These are phyloP conservation scores for Neodidymelliopsis sp. DNA, from an alignment of 2,329 filamentous ascomycete genomes.

Conservation along the genomic window DNA sequence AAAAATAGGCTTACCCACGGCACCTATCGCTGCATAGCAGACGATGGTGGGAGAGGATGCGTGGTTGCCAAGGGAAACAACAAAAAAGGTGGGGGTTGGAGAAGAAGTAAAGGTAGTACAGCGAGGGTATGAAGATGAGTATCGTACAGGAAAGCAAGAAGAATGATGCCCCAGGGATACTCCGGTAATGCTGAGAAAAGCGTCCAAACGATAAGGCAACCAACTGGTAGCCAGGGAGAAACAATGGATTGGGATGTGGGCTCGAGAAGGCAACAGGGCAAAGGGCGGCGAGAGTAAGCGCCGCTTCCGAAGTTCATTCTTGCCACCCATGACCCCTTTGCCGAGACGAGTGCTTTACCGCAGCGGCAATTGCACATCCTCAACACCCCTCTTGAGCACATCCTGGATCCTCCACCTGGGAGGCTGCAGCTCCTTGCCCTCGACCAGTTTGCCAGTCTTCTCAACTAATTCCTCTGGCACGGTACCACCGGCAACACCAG, in stretches of 20 bases:
- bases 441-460: conserved; percentile 54
- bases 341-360: conserved; percentile 56
- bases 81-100: neutral
- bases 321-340: neutral
- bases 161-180: conserved; percentile 14
- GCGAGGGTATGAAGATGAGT: conserved; percentile 32
- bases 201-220: neutral
- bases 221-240: neutral
- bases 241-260: neutral
- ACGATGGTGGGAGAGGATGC: neutral
- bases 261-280: neutral
- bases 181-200: conserved; percentile 16
- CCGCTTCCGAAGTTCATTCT: neutral
- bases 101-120: conserved; percentile 23
- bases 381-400: conserved; percentile 74
- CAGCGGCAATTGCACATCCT: conserved; percentile 77
- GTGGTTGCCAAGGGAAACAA: neutral
- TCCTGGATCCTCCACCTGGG: conserved; percentile 83
- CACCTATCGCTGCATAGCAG: neutral
- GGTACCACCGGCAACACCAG: conserved; percentile 87
- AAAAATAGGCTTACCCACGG: neutral
- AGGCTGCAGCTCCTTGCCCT: conserved; percentile 61
- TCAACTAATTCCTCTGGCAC: conserved; percentile 80
- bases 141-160: conserved; percentile 18
- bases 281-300: neutral